These are phyloP conservation scores for Tulasnella sp. DNA, from an alignment of 768 basidiomycete species.

Conservation along the genomic window DNA sequence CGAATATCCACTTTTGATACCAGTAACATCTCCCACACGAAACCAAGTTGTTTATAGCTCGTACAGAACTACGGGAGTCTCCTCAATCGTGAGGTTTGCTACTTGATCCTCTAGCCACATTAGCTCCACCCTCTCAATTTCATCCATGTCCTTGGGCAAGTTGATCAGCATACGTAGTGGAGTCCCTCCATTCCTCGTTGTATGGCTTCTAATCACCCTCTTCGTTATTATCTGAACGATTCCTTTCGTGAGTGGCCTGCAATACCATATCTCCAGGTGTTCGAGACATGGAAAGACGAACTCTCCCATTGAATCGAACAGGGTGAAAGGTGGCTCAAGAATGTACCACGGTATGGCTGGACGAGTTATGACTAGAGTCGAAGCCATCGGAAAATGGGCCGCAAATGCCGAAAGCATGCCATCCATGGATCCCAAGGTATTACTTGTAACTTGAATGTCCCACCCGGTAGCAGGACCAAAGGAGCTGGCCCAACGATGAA, in stretches of 20 bases:
- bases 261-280: background rate
- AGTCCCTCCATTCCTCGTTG: background rate
- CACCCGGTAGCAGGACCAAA: background rate
- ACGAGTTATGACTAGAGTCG: background rate
- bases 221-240: background rate
- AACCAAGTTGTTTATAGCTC: too few relatives aligned
- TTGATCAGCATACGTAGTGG: background rate
- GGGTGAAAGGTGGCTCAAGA: background rate
- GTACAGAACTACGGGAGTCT: background rate
- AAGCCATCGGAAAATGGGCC: background rate
- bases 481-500: background rate
- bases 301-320: background rate
- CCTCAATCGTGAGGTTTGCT: background rate
- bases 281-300: background rate
- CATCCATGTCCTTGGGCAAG: background rate
- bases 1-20: too few relatives aligned
- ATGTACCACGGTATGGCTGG: background rate
- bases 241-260: background rate
- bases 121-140: background rate
- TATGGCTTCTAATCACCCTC: background rate
- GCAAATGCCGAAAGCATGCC: background rate
- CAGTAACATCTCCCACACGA: too few relatives aligned
- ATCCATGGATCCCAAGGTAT: background rate
- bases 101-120: background rate
- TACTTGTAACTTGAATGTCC: background rate